phyloP scores from a whole-genome alignment of 192 early-diverging fungal genomes.

The Umbelopsis vinacea region DNA sequence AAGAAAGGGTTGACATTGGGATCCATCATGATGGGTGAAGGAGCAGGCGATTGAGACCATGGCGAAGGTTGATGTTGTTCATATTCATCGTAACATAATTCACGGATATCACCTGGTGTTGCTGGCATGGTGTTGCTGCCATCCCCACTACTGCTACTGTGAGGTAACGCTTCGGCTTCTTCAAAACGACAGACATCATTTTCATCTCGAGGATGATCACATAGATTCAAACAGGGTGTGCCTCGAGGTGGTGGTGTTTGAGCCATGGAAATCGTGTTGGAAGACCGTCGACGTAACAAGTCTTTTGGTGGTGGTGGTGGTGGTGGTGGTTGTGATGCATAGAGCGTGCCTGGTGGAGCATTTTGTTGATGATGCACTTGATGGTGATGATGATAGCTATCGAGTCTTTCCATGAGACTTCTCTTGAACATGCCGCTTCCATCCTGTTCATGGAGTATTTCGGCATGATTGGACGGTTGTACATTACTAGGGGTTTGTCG shows the following conservation, averaged over 20 bases:
- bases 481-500: conserved; percentile 21
- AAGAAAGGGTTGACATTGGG: conserved; percentile 62
- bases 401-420: conserved; percentile 17
- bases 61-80: conserved; percentile 59
- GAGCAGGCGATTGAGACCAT: conserved; percentile 62
- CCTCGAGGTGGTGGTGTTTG: background rate
- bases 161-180: conserved; percentile 8
- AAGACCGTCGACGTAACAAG: background rate
- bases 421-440: conserved; percentile 30
- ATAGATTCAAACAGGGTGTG: background rate
- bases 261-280: background rate
- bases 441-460: background rate
- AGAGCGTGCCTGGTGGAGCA: conserved; percentile 29
- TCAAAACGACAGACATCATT: background rate
- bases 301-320: conserved; percentile 8
- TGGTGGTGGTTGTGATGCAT: conserved; percentile 18
- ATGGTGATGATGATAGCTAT: conserved; percentile 1
- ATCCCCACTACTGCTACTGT: background rate
- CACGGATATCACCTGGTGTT: background rate
- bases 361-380: conserved; percentile 13
- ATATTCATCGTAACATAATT: conserved; percentile 52
- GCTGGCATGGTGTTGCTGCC: too few species aligned
- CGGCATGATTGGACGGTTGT: background rate
- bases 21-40: conserved; percentile 55
- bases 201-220: background rate